Base-by-base conservation (phyloP, 768 basidiomycete species). In the Amanita pallidorosea region DNA sequence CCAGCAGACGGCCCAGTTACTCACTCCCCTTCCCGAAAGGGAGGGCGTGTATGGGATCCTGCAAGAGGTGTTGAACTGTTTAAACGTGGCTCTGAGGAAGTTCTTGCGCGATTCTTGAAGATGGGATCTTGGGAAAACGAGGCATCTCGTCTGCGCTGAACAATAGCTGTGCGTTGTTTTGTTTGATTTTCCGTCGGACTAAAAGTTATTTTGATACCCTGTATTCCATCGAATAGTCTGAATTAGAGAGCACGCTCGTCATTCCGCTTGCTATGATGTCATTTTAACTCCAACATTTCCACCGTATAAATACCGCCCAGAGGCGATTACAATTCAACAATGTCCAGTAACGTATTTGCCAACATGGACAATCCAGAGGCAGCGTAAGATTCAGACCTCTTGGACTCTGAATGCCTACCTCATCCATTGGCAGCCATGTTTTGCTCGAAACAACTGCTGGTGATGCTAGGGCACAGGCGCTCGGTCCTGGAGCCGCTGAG, bases 21-120 rank as follows among this genome's bases (percentile, higher is more conserved):
- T 34, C 53, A 65, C 15, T 60, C 67, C 8, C 64, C 72, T 2
- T 46, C 62, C 34, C 65, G 69, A 45, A 79, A 75, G 57, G 72
- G 74, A 18, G 76, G 74, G 2, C 76, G 89, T 18, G 83, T 86
- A 4, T 95, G 86, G 81, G 90, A 93, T 61, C 91, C 91, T 15
- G 81, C 82, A 8, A 81, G 90, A 18, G 85, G 83, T 40, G 81
- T 93, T 2, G 91, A 94, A 53, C 58, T 86, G 36, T 91, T 93
- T 68, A 93, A 91, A 64, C 79, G 79, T 47, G 85, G 85, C 12
- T 91, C 89, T 2, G 90, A 94, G 63, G 86, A 93, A 58, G 88
- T 92, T 22, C 71, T 94, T 25, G 79, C 85, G 8, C 73, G 86
- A 44, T 92, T 94, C 65, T 68, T 92, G 69, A 84, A 79, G 60